These are phyloP conservation scores for Cetraspora pellucida DNA, from an alignment of 192 early-diverging fungal genomes.

Conservation along the genomic window DNA sequence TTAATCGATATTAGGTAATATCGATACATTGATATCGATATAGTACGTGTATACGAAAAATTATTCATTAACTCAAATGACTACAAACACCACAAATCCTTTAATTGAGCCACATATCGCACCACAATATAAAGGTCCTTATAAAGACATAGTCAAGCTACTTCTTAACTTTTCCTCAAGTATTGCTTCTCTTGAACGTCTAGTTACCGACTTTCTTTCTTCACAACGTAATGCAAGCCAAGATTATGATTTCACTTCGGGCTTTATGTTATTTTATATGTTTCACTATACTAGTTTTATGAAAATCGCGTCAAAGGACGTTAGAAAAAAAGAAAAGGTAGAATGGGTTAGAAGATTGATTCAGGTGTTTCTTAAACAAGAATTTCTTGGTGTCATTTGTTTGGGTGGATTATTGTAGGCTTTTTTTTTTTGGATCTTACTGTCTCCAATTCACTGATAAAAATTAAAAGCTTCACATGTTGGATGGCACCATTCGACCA, in stretches of 20 bases:
- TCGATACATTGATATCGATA: no score
- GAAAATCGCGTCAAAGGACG: background rate
- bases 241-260: background rate
- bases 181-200: background rate
- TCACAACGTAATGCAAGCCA: slow-evolving; percentile 12
- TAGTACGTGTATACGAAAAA: no score
- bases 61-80: no score
- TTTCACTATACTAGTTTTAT: background rate
- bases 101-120: no score
- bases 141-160: no score
- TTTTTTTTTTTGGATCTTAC: background rate
- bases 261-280: slow-evolving; percentile 2
- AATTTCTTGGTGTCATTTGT: slow-evolving; percentile 17
- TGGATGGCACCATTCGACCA: no score
- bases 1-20: no score
- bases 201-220: slow-evolving; percentile 8
- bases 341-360: slow-evolving; percentile 21
- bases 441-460: background rate
- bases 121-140: no score
- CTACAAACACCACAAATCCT: no score
- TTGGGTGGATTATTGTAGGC: slow-evolving; percentile 18
- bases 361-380: background rate
- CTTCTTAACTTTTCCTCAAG: background rate
- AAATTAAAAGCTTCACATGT: no score
- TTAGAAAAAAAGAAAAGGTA: slow-evolving; percentile 15